phyloP scores from a whole-genome alignment of 73 alveolate genomes.

The Breviolum minutum region DNA sequence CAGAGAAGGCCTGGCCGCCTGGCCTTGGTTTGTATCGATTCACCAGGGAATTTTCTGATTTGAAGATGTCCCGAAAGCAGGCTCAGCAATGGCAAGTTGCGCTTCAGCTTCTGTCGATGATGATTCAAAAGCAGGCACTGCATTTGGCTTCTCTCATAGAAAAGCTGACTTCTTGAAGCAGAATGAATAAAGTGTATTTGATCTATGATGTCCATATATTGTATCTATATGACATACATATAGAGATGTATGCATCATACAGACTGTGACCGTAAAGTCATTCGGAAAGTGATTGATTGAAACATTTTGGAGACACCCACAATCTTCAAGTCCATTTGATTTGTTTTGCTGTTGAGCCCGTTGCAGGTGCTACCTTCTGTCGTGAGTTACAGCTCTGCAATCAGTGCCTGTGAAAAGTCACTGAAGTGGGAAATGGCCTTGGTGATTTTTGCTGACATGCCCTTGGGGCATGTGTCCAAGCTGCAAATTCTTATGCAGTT shows the following conservation, averaged over 20 bases:
- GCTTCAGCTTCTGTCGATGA: constrained; percentile 13
- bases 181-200: too few species aligned
- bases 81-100: constrained; percentile 43
- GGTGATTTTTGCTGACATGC: constrained; percentile 19
- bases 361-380: constrained; percentile 61
- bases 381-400: constrained; percentile 68
- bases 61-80: not conserved
- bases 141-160: too few species aligned
- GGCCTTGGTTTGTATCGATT: not conserved
- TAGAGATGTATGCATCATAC: too few species aligned
- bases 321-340: too few species aligned
- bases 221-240: too few species aligned
- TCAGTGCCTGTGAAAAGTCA: constrained; percentile 63
- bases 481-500: not conserved
- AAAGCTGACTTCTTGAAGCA: too few species aligned
- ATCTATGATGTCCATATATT: too few species aligned
- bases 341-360: not conserved
- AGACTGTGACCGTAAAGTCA: too few species aligned
- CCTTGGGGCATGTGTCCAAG: not conserved
- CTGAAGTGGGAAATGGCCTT: constrained; percentile 62
- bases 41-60: too few species aligned
- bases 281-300: too few species aligned
- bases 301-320: too few species aligned
- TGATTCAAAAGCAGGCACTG: not conserved
- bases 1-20: constrained; percentile 6